These are phyloP conservation scores for Epichloe sp. DNA, from an alignment of 2,329 filamentous ascomycete genomes.

Conservation along the genomic window DNA sequence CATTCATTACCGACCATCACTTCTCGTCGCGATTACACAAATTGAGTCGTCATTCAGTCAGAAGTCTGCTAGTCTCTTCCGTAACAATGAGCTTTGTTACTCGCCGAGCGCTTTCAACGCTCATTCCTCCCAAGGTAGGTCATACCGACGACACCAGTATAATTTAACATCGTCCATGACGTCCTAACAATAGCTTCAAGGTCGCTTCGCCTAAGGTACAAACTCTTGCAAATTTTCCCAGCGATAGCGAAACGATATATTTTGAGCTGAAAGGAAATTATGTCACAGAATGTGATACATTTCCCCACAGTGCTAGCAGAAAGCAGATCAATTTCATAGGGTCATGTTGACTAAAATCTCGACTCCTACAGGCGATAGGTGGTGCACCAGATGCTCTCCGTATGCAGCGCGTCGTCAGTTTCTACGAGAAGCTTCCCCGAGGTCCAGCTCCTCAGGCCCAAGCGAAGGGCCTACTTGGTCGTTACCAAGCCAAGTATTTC, in stretches of 20 bases:
- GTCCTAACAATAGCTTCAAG: constrained; percentile 27
- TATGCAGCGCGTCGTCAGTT: constrained; percentile 95
- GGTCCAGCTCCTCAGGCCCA: constrained; percentile 76
- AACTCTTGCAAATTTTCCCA: neutral
- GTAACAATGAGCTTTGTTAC: constrained; percentile 84
- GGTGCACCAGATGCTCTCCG: constrained; percentile 89
- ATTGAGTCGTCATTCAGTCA: constrained; percentile 14
- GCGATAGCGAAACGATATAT: neutral
- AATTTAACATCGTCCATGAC: constrained; percentile 8
- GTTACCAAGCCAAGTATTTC: constrained; percentile 89
- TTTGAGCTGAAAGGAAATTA: neutral
- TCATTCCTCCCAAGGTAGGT: constrained; percentile 95
- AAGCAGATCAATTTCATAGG: neutral
- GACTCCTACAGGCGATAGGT: constrained; percentile 63
- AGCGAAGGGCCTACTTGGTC: constrained; percentile 67
- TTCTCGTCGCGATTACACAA: constrained; percentile 19
- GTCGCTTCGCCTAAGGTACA: constrained; percentile 72
- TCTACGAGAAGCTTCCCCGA: constrained; percentile 97
- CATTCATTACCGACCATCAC: constrained; percentile 22
- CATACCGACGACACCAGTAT: neutral
- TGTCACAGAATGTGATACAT: neutral
- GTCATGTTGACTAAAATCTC: constrained; percentile 21
- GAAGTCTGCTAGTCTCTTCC: constrained; percentile 11
- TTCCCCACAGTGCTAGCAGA: neutral
- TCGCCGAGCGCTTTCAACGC: constrained; percentile 87